Conservation (phyloP, 371 early-diverging fungal species). For the Nematocida homosporus region DNA sequence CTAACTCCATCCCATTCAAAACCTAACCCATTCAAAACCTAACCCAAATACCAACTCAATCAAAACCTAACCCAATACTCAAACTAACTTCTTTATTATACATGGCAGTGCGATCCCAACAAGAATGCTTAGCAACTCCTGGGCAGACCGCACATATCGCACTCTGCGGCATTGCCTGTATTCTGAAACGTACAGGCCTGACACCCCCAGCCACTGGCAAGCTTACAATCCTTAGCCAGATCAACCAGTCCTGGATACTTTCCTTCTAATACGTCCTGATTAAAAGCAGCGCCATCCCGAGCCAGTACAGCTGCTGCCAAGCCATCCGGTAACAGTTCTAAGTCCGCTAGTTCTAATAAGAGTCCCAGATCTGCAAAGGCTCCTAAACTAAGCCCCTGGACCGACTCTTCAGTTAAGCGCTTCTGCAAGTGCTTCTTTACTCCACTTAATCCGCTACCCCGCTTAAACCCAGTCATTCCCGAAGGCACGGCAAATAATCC, state of each 20-base stretch:
- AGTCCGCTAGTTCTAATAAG: conserved; percentile 49
- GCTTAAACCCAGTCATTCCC: conserved; percentile 11
- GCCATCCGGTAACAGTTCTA: conserved; percentile 39
- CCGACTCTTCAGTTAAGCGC: conserved; percentile 50
- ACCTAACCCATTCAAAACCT: too few relatives aligned
- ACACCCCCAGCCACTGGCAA: conserved; percentile 1
- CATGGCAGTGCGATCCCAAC: conserved; percentile 11
- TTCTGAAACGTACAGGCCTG: conserved; percentile 41
- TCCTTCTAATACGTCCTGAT: conserved; percentile 20
- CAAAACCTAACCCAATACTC: too few relatives aligned
- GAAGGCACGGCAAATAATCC: conserved; percentile 11
- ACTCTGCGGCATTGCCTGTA: not conserved
- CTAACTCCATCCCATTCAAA: too few relatives aligned
- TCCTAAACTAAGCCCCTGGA: conserved; percentile 19
- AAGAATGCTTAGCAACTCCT: too few relatives aligned
- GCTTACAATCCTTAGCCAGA: conserved; percentile 49
- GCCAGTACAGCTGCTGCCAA: conserved; percentile 17
- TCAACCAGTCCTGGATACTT: conserved; percentile 28
- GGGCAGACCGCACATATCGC: conserved; percentile 50
- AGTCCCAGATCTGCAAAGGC: conserved; percentile 54
- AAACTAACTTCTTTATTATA: too few relatives aligned
- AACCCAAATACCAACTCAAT: too few relatives aligned
- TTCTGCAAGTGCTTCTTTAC: conserved; percentile 55
- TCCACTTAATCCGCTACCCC: conserved; percentile 36
- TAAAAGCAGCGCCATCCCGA: conserved; percentile 18